Base-by-base conservation (phyloP, 768 basidiomycete species). In the Hortiboletus campestris region DNA sequence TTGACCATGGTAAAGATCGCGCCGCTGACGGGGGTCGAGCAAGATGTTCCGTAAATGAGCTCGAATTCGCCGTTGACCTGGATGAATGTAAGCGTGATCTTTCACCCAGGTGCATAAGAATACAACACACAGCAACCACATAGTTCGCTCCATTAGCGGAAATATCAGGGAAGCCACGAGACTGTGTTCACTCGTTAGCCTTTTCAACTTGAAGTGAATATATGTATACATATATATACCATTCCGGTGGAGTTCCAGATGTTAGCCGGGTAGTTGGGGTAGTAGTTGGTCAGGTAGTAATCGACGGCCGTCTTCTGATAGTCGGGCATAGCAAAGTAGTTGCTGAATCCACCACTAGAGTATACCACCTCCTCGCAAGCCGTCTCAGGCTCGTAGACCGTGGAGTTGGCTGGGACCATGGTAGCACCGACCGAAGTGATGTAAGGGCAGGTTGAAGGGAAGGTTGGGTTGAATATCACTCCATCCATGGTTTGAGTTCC, bases 361-460 rank as follows among this genome's bases (percentile, higher is more conserved):
- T 65, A 67, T 34, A 66, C 71, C 2, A 59, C 57, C 38, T 67
- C 57, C 48, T 67, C 63, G 28, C 72, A 74, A 29, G 69, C 72
- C 38, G 52, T 56, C 52, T 74, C 74, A 14, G 52, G 55, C 0
- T 68, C 62, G 5, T 49, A 60, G n/a, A 70, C 70, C 12, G 68
- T 71, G 2, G 63, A 49, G 35, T 67, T 67, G 5, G 72, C 67
- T 20, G 74, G 73, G 25, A 80, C 62, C 64, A 76, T 76, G 2
- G 81, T 81, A 9, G 77, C 81, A 25, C 81, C 79, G 14, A 81
- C 70, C 3, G 75, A 67, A 3, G 80, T 80, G 31, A 81, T n/a
- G n/a, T n/a, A n/a, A n/a, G n/a, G n/a, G n/a, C n/a, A n/a, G n/a
- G n/a, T n/a, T n/a, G n/a, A n/a, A n/a, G n/a, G n/a, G n/a, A n/a